phyloP scores from a whole-genome alignment of 495 filamentous ascomycete genomes.

The Lophiostoma macrostomum region DNA sequence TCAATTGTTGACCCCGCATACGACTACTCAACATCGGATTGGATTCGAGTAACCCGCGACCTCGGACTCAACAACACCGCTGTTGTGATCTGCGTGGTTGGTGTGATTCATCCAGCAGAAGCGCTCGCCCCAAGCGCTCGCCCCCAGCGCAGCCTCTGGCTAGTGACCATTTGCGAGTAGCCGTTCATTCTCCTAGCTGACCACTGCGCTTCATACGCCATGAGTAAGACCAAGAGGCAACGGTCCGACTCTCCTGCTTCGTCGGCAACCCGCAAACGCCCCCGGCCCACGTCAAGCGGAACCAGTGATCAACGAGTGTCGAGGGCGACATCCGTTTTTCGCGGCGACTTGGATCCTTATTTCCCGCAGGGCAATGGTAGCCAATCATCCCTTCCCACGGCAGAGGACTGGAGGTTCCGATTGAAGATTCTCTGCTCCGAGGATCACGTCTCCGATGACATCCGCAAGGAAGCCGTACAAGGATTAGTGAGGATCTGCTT shows the following conservation, averaged over 20 bases:
- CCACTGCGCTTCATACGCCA: too few relatives aligned
- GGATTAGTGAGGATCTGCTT: slow-evolving; percentile 23
- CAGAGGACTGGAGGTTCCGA: slow-evolving; percentile 10
- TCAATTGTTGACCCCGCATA: too few relatives aligned
- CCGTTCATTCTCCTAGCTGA: too few relatives aligned
- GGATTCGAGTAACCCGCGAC: too few relatives aligned
- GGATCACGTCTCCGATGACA: neutral
- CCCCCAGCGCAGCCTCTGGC: too few relatives aligned
- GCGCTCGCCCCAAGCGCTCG: too few relatives aligned
- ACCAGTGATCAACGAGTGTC: neutral
- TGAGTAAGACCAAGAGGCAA: too few relatives aligned
- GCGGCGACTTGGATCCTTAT: slow-evolving; percentile 1
- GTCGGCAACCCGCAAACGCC: neutral
- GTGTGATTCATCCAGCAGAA: too few relatives aligned
- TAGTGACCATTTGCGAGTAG: too few relatives aligned
- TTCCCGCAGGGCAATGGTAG: neutral
- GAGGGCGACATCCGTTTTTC: neutral
- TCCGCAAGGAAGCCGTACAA: slow-evolving; percentile 18
- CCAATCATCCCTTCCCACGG: neutral
- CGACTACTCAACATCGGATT: too few relatives aligned
- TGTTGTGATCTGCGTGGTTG: too few relatives aligned
- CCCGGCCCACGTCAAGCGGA: neutral
- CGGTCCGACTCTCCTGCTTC: neutral
- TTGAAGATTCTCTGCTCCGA: slow-evolving; percentile 1
- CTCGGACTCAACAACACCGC: too few relatives aligned